A percentile compares a stretch with the other conserved stretches of the same genome.
Conservation (phyloP, 192 early-diverging fungal genomes). For the Coemansia sp. region DNA sequence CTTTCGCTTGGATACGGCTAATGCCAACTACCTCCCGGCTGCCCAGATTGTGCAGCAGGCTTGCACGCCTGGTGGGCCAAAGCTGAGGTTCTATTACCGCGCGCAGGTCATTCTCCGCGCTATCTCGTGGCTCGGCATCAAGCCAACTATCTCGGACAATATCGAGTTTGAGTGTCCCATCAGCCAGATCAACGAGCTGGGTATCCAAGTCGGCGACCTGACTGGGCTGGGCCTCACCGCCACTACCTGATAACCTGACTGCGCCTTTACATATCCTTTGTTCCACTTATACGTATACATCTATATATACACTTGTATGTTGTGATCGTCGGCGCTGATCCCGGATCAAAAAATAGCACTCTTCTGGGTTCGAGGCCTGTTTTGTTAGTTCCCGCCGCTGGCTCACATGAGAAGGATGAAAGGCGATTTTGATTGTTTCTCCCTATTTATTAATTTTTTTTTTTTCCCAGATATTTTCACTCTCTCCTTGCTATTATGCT, state of each 20-base stretch:
- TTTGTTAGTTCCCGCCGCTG: too few relatives aligned
- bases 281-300: too few relatives aligned
- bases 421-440: too few relatives aligned
- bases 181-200: constrained; percentile 42
- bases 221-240: constrained; percentile 18
- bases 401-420: too few relatives aligned
- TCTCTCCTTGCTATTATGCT: constrained; percentile 66
- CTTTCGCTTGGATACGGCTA: constrained; percentile 45
- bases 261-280: background rate
- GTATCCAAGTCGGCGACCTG: constrained; percentile 50
- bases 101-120: constrained; percentile 51
- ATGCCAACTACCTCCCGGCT: constrained; percentile 41
- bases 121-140: constrained; percentile 59
- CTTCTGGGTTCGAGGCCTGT: too few relatives aligned
- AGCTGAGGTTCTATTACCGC: constrained; percentile 48
- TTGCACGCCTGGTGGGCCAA: constrained; percentile 42
- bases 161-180: constrained; percentile 53
- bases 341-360: too few relatives aligned
- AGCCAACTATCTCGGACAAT: constrained; percentile 52
- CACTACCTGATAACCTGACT: background rate
- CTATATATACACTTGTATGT: too few relatives aligned
- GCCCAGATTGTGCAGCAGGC: constrained; percentile 33
- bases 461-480: background rate
- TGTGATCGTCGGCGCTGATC: background rate
- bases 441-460: background rate